Conservation (phyloP, 345 rosid genomes). For the Aquilaria sinensis region DNA sequence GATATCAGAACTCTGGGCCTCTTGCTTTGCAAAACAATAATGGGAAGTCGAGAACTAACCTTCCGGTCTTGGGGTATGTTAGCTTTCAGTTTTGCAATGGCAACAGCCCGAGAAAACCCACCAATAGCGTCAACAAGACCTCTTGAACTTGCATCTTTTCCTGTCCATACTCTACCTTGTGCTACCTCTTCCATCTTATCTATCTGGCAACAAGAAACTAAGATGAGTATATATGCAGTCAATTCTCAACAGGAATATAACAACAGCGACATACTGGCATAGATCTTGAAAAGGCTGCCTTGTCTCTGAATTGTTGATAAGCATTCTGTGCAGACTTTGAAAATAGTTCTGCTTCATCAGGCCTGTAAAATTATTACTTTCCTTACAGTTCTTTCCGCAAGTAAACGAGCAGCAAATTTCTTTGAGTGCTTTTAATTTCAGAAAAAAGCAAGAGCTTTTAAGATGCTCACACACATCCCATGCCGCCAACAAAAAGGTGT, state of each 20-base stretch:
- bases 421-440: conserved; percentile 6
- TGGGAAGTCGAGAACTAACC: conserved; percentile 25
- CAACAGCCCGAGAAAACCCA: conserved; percentile 81
- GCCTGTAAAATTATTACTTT: conserved; percentile 31
- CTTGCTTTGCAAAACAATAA: not conserved
- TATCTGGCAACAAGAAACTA: conserved; percentile 31
- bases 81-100: conserved; percentile 80
- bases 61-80: conserved; percentile 57
- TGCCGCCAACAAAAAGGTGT: not conserved
- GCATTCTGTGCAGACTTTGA: conserved; percentile 76
- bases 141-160: conserved; percentile 73
- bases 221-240: not conserved
- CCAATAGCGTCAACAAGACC: conserved; percentile 88
- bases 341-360: conserved; percentile 91
- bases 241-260: not conserved
- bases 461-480: not conserved
- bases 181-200: conserved; percentile 93
- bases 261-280: conserved; percentile 54
- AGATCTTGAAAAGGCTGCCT: conserved; percentile 87
- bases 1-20: not conserved
- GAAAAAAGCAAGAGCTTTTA: not conserved
- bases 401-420: no score
- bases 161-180: conserved; percentile 99
- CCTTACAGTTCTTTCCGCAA: not conserved
- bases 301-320: conserved; percentile 73